A percentile compares a stretch with the other conserved stretches of the same genome.
Conservation (phyloP, 805 yeast genomes). For the Ogataea thermomethanolica region DNA sequence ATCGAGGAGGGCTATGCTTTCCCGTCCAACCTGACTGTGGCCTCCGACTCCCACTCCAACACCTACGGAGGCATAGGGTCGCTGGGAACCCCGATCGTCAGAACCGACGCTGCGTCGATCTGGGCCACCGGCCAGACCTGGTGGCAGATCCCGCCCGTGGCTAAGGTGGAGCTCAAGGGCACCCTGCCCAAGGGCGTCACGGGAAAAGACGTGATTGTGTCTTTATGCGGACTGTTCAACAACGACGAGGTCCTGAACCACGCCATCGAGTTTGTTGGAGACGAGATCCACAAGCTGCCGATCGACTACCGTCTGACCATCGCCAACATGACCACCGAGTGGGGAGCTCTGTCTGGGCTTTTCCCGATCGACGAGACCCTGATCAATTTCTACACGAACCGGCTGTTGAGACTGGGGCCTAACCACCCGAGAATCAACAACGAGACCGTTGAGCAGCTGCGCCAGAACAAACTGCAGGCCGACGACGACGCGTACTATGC, state of each 20-base stretch:
- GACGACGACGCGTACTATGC: conserved; percentile 85
- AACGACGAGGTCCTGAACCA: conserved; percentile 90
- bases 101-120: conserved; percentile 98
- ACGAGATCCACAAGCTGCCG: conserved; percentile 63
- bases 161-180: conserved; percentile 83
- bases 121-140: conserved; percentile 99
- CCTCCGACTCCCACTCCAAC: conserved; percentile 96
- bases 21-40: conserved; percentile 89
- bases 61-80: conserved; percentile 97
- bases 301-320: conserved; percentile 86
- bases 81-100: conserved; percentile 94
- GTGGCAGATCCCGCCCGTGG: conserved; percentile 99
- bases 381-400: conserved; percentile 69
- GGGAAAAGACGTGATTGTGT: conserved; percentile 96
- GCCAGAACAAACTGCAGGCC: conserved; percentile 42
- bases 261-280: conserved; percentile 91
- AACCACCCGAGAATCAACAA: conserved; percentile 79
- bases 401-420: conserved; percentile 44
- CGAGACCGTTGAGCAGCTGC: conserved; percentile 51
- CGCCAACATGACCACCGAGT: conserved; percentile 97
- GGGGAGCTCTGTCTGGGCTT: conserved; percentile 97
- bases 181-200: conserved; percentile 80
- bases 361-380: conserved; percentile 91
- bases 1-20: conserved; percentile 98
- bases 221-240: conserved; percentile 90